phyloP scores from a whole-genome alignment of 129 eudicot genomes.

The Escallonia herrerae region DNA sequence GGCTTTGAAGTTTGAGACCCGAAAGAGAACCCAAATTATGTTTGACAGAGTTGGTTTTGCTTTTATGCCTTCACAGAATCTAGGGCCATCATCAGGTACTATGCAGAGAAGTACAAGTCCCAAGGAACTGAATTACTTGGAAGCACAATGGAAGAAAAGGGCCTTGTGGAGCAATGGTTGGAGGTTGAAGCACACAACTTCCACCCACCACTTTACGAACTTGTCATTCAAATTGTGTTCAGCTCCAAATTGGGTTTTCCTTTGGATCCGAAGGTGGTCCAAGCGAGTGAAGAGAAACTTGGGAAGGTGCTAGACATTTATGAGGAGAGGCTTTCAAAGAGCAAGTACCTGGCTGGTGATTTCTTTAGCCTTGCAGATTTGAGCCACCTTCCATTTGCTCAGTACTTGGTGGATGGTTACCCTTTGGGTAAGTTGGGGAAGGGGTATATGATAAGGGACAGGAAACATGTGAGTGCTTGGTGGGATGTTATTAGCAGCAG shows the following conservation, averaged over 20 bases:
- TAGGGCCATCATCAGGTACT: constrained; percentile 63
- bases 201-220: constrained; percentile 39
- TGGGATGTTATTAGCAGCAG: constrained; percentile 79
- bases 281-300: constrained; percentile 46
- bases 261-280: constrained; percentile 27
- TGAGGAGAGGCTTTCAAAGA: constrained; percentile 47
- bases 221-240: constrained; percentile 38
- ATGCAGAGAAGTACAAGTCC: constrained; percentile 48
- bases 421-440: constrained; percentile 20
- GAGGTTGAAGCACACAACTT: constrained; percentile 53
- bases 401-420: constrained; percentile 21
- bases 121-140: constrained; percentile 62
- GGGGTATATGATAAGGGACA: constrained; percentile 44
- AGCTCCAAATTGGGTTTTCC: constrained; percentile 25
- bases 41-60: too few relatives aligned
- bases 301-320: constrained; percentile 52
- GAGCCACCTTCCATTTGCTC: constrained; percentile 48
- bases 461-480: constrained; percentile 68
- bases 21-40: too few relatives aligned
- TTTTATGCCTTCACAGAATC: constrained; percentile 30
- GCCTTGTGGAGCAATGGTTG: constrained; percentile 57
- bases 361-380: constrained; percentile 70
- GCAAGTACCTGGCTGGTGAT: constrained; percentile 77
- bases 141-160: constrained; percentile 49
- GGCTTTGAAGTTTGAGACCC: too few relatives aligned